Base-by-base conservation (phyloP, 1,284 basidiomycete species). In the Coriolopsis trogii region DNA sequence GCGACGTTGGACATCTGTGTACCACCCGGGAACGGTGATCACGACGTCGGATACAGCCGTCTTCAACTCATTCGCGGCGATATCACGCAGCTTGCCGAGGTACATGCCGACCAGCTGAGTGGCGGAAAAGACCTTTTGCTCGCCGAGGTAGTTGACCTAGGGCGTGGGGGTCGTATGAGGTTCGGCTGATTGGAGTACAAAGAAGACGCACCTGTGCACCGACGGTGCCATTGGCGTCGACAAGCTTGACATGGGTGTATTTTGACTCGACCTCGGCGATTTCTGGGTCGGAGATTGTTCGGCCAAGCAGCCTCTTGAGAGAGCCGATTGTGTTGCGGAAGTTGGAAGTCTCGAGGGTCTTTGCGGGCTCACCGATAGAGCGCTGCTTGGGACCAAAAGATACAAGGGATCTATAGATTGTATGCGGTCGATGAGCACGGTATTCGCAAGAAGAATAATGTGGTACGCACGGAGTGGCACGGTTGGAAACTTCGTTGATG, bases 271-370 rank as follows among this genome's bases (percentile, higher is more conserved):
- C 74, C 46, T 89, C 78, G 62, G 81, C 79, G 52, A 95, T 79
- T 71, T 95, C 92, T 18, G 87, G 79, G 71, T 95, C 93, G 44
- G 74, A 69, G 58, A 87, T 63, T 31, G 87, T 82, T 47, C 93
- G 82, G 10, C 94, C 94, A 63, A 95, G 78, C 46, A 97, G 80
- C 38, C 94, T 84, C 73, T 96, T 97, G 65, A 98, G 77, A 1
- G 85, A 88, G 41, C 95, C 95, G 67, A 95, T 80, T 33, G 95
- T 97, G 77, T 97, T 98, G 73, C 87, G 91, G 80, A 95, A 97
- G 76, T 97, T 97, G 61, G 93, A 95, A n/a, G 89, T 96, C 75
- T 98, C 95, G 62, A 95, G 91, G 1, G 92, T 97, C 78, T 97
- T 97, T 64, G 94, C 95, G 20, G 93, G 62, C 73, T 98, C 95